These are phyloP conservation scores for Claviceps sorghi DNA, from an alignment of 2,329 filamentous ascomycete genomes.

Conservation along the genomic window DNA sequence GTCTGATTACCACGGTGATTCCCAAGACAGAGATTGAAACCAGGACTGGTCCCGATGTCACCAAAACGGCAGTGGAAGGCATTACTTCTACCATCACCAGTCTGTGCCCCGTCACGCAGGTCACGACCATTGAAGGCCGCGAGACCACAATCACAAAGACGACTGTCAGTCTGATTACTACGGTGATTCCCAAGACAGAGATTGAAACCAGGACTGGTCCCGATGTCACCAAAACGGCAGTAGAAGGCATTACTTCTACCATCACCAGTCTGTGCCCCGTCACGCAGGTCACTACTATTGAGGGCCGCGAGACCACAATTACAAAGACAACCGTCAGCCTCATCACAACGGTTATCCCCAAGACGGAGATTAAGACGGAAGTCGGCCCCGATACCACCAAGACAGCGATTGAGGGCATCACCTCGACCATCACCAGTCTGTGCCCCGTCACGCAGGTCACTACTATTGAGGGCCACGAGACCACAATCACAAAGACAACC, in stretches of 20 bases:
- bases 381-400: not conserved
- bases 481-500: slow-evolving; percentile 12
- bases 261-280: slow-evolving; percentile 29
- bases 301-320: slow-evolving; percentile 7
- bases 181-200: slow-evolving; percentile 15
- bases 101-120: slow-evolving; percentile 25
- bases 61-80: slow-evolving; percentile 18
- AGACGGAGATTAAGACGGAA: slow-evolving; percentile 11
- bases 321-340: slow-evolving; percentile 13
- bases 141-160: slow-evolving; percentile 11
- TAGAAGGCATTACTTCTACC: slow-evolving; percentile 24
- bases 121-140: slow-evolving; percentile 16
- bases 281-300: slow-evolving; percentile 19
- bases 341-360: slow-evolving; percentile 15
- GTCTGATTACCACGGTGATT: slow-evolving; percentile 14
- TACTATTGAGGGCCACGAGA: slow-evolving; percentile 5
- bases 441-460: not conserved
- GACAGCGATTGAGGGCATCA: not conserved
- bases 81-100: slow-evolving; percentile 27
- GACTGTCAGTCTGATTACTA: slow-evolving; percentile 12
- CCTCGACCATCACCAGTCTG: not conserved
- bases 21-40: slow-evolving; percentile 18
- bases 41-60: slow-evolving; percentile 17
- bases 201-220: slow-evolving; percentile 17
- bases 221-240: slow-evolving; percentile 19